These are phyloP conservation scores for Chrysopogon serrulatus DNA, from an alignment of 176 grass and related monocot species.

Conservation along the genomic window DNA sequence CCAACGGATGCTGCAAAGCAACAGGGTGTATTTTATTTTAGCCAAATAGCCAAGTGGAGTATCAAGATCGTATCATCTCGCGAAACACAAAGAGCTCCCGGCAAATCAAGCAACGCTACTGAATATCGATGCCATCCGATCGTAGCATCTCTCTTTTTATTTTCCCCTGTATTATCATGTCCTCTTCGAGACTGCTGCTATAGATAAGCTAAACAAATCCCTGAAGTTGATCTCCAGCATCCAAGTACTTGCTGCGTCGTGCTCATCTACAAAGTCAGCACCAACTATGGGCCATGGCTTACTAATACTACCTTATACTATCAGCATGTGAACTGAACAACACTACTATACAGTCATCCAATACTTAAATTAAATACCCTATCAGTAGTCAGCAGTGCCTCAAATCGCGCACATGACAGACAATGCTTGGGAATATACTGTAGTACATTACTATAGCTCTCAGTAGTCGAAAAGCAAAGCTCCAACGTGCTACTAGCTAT, in stretches of 20 bases:
- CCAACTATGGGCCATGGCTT: background rate
- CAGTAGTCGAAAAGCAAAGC: background rate
- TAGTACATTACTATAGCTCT: too few species aligned
- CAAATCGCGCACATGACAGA: slow-evolving; percentile 21
- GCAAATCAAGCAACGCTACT: too few species aligned
- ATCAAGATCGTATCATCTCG: too few species aligned
- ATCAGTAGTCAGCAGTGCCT: background rate
- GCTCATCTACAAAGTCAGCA: slow-evolving; percentile 13
- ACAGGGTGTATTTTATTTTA: too few species aligned
- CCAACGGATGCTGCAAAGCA: too few species aligned
- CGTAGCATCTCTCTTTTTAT: too few species aligned
- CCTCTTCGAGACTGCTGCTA: background rate
- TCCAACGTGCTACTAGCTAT: background rate
- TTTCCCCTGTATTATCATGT: background rate
- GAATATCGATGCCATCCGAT: background rate
- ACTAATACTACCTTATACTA: background rate
- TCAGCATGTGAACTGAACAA: background rate
- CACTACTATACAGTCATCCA: background rate
- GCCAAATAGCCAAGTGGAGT: too few species aligned
- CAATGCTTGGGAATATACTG: background rate
- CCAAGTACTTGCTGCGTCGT: background rate
- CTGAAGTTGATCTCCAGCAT: background rate
- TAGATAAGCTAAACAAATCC: background rate
- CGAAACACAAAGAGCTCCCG: too few species aligned
- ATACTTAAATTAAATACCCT: background rate